Base-by-base conservation (phyloP, 345 rosid genomes). In the Psidium friedrichsthalianum region DNA sequence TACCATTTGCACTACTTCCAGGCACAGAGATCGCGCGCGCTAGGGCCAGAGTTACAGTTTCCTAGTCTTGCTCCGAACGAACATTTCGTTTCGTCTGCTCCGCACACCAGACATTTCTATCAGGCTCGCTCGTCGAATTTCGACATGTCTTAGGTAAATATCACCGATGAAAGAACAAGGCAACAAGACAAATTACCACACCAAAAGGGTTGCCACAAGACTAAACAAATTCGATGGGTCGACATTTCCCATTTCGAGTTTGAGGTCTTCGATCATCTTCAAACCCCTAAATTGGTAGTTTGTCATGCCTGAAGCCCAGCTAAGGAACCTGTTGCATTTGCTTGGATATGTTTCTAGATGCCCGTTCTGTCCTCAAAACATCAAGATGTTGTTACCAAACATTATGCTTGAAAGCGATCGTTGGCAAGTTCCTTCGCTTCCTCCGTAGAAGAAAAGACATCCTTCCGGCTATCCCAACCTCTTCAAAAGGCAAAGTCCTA, bases 11-110 rank as follows among this genome's bases (percentile, higher is more conserved):
- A 53, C 40, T 88, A 82, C 29, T 59, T 40, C 53, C 57, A 93
- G 99, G 95, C 98, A 85, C 94, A 96, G 98, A 94, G 98, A 93
- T 94, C 96, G 44, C 81, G 85, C 85, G 91, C 90, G 91, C 98
- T 95, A 91, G 98, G 99, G 84, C 52, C 52, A 51, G 1, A 44
- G 3, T 55, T 3, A 64, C 3, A 64, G 42, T 64, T 64, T 29
- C 42, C 3, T 64, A 49, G 76, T 29, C 42, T 29, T 29, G 42
- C 76, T 36, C 76, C 3, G 22, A 64, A 64, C 11, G 22, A 15
- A 64, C 22, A 29, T 29, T 21, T 64, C 76, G 40, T 29, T 64
- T 15, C 32, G 16, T 64, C 42, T 29, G 9, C 11, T 29, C 16
- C 2, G 11, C 15, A 64, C 42, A 16, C 29, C 42, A 3, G 21